Percentiles rank a stretch among this genome's conserved stretches.
Evolutionary conservation across 2,329 filamentous ascomycete species (phyloP).

Genomic region (Talaromyces verruculosus): DNA sequence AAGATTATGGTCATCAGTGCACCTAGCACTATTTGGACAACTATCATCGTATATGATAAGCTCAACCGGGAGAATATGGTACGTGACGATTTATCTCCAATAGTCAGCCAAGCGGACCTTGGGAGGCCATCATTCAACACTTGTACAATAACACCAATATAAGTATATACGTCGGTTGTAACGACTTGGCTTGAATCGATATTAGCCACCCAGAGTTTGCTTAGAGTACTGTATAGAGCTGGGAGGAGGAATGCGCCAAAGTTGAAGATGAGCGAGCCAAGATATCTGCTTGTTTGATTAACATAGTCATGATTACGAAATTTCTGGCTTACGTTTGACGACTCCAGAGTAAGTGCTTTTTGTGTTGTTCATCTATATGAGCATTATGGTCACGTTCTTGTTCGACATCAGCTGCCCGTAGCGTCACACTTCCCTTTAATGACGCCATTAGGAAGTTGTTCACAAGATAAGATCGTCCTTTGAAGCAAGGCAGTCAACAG

Average conservation of each 20-base stretch:
- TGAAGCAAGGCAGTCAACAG: background rate
- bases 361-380: background rate
- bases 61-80: conserved; percentile 53
- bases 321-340: background rate
- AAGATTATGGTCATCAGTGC: conserved; percentile 57
- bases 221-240: background rate
- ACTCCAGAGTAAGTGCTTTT: background rate
- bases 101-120: conserved; percentile 65
- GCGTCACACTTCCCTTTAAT: background rate
- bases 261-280: background rate
- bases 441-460: background rate
- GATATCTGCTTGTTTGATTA: background rate
- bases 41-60: conserved; percentile 52
- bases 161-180: conserved; percentile 67
- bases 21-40: background rate
- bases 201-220: conserved; percentile 61
- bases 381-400: background rate
- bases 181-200: conserved; percentile 64
- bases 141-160: conserved; percentile 66
- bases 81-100: conserved; percentile 63
- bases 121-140: conserved; percentile 73
- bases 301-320: background rate
- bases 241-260: background rate
- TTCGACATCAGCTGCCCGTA: background rate
- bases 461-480: background rate